These are phyloP conservation scores for Eucalyptus grandis DNA, from an alignment of 345 rosid species.

Conservation along the genomic window DNA sequence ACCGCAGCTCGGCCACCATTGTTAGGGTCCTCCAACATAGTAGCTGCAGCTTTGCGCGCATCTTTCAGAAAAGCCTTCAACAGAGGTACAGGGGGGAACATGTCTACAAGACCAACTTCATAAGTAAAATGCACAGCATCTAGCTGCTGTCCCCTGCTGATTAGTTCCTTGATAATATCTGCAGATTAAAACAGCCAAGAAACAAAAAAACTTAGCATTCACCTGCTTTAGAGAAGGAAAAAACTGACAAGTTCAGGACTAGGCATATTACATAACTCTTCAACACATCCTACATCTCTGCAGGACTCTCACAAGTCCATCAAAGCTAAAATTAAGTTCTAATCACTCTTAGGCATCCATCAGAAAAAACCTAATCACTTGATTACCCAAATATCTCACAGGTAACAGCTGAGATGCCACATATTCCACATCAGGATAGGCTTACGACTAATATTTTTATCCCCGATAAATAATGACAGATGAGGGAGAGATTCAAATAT, in stretches of 20 bases:
- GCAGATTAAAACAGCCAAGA: background rate
- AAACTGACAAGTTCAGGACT: background rate
- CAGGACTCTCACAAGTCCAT: background rate
- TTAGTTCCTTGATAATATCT: conserved; percentile 87
- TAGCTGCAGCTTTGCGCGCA: conserved; percentile 80
- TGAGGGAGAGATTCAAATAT: background rate
- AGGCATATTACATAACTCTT: background rate
- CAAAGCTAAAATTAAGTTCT: background rate
- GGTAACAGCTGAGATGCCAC: background rate
- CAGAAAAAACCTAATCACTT: background rate
- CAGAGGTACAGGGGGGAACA: conserved; percentile 82
- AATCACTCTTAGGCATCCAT: background rate
- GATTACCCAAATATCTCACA: background rate
- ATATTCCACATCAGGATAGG: background rate
- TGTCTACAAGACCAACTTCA: conserved; percentile 84
- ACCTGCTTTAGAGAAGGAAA: background rate
- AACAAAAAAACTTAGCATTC: background rate
- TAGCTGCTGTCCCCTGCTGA: conserved; percentile 89
- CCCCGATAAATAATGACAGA: background rate
- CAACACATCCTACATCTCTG: background rate
- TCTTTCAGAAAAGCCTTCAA: conserved; percentile 83
- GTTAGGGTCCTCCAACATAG: conserved; percentile 75
- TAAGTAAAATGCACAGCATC: conserved; percentile 97
- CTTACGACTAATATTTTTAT: background rate
- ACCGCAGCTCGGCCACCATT: conserved; percentile 87